Percentiles rank a stretch among this genome's conserved stretches.
Conservation (phyloP, 2,329 filamentous ascomycete species). For the Podosphaera xanthii region DNA sequence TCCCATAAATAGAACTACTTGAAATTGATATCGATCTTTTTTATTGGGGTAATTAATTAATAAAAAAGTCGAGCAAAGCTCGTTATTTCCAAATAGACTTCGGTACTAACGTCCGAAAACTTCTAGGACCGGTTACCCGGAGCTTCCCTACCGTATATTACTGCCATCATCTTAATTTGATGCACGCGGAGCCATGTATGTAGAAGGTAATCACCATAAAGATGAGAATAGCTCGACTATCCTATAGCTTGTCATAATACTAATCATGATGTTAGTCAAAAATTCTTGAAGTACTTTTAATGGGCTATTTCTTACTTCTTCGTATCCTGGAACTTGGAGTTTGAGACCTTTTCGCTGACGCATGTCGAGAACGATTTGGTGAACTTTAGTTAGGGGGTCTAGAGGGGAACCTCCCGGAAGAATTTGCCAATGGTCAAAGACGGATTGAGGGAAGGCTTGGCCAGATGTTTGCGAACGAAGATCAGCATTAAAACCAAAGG, state of each 20-base stretch:
- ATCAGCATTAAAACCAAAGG: constrained; percentile 97
- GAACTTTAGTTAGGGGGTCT: constrained; percentile 61
- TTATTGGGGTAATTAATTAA: too few species aligned
- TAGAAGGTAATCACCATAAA: too few species aligned
- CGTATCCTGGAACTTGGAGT: constrained; percentile 74
- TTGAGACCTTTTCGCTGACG: constrained; percentile 99
- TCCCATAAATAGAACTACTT: too few species aligned
- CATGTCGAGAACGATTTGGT: constrained; percentile 65
- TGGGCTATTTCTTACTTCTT: constrained; percentile 52
- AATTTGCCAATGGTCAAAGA: constrained; percentile 98
- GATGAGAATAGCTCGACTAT: too few species aligned
- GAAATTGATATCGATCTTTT: too few species aligned
- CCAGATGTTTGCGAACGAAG: constrained; percentile 81
- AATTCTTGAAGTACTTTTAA: neutral
- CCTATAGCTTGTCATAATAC: constrained; percentile 99
- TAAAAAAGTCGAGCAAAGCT: too few species aligned
- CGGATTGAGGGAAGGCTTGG: constrained; percentile 96
- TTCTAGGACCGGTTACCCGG: too few species aligned
- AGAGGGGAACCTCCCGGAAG: constrained; percentile 84
- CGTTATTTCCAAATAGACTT: too few species aligned
- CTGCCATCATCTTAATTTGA: too few species aligned
- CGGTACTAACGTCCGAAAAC: too few species aligned
- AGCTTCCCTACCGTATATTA: too few species aligned
- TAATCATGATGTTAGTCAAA: constrained; percentile 25
- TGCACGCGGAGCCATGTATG: too few species aligned